Evolutionary conservation across 1,284 basidiomycete genomes (phyloP).

Genomic region (Cryptococcus jaspeensis): DNA sequence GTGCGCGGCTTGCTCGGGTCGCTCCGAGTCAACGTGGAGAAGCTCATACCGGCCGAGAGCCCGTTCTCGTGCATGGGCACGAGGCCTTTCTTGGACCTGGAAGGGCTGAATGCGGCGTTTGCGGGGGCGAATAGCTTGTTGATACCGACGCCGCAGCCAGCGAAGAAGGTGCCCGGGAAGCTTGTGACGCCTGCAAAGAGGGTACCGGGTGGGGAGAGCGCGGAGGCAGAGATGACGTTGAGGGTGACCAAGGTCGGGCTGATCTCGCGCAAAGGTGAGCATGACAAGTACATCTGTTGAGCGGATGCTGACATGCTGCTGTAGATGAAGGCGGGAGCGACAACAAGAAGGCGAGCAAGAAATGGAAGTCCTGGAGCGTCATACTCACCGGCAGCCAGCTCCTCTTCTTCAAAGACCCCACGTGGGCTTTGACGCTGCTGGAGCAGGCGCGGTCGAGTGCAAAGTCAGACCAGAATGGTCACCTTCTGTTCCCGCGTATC

Average conservation of each 20-base stretch:
- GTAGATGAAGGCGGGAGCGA: slow-evolving; percentile 66
- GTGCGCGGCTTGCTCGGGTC: slow-evolving; percentile 69
- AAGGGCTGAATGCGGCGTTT: slow-evolving; percentile 68
- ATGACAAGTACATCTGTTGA: neutral
- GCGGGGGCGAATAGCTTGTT: slow-evolving; percentile 57
- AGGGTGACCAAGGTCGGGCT: slow-evolving; percentile 80
- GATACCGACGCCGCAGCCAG: slow-evolving; percentile 9
- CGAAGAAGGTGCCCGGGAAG: slow-evolving; percentile 5
- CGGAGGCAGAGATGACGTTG: slow-evolving; percentile 52
- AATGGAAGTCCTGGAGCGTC: slow-evolving; percentile 86
- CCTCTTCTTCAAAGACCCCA: slow-evolving; percentile 83
- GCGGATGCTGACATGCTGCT: slow-evolving; percentile 7
- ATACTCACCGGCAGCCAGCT: slow-evolving; percentile 87
- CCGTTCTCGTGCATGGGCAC: slow-evolving; percentile 78
- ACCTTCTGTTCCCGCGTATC: slow-evolving; percentile 56
- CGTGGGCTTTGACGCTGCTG: slow-evolving; percentile 64
- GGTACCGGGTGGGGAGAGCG: neutral
- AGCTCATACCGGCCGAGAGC: slow-evolving; percentile 63
- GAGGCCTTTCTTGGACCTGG: slow-evolving; percentile 65
- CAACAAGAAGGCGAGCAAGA: slow-evolving; percentile 71
- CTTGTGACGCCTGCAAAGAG: slow-evolving; percentile 10
- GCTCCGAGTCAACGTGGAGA: slow-evolving; percentile 71
- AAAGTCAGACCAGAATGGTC: slow-evolving; percentile 31
- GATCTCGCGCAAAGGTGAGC: slow-evolving; percentile 68
- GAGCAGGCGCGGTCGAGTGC: slow-evolving; percentile 52